Evolutionary conservation across 306 rosid genomes (phyloP), one percentile per base, ranked within the genome.

Genomic region (Macrotyloma uniflorum): DNA sequence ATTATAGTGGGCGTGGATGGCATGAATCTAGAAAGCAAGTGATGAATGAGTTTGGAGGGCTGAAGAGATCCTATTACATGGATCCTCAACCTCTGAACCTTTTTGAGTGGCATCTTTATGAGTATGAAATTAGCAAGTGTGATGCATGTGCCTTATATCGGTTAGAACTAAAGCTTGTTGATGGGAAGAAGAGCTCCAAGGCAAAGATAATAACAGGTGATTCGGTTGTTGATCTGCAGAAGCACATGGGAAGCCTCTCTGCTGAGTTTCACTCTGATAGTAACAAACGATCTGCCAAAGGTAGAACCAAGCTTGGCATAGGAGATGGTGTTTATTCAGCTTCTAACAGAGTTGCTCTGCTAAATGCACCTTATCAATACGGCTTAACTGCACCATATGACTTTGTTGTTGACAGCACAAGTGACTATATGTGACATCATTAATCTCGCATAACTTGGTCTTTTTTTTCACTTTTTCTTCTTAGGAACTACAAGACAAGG

Each of bases 21-120:
- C 97, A 92, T 57, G 97, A 92, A 80, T 92, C 97, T 12, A 92
- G 97, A 85, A 92, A 92, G 91, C 97, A 92, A 84, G 91, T 90
- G 74, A 90, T 92, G 93, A 92, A 75, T 78, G 95, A 90, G 78
- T 88, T 73, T 69, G 90, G 90, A 67, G 97, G 97, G 70, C 83
- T 92, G 83, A 92, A 92, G 89, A 87, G 97, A 75, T 92, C 97
- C 71, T 92, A 92, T 84, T 92, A 92, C 59, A 92, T 92, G 97
- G 97, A 92, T 67, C 97, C 97, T 4, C 97, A 92, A 51, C 97
- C 97, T 2, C 74, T 84, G 79, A 88, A 87, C 87, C 87, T 85
- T 75, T 76, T 79, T 83, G 97, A 92, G 79, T 92, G 97, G 97
- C 97, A 92, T 84, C 95, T 92, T 38, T 92, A 92, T 26, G 97